Percentiles rank a stretch among this genome's conserved stretches.
Conservation (phyloP, 1,284 basidiomycete genomes). For the Grifola frondosa region DNA sequence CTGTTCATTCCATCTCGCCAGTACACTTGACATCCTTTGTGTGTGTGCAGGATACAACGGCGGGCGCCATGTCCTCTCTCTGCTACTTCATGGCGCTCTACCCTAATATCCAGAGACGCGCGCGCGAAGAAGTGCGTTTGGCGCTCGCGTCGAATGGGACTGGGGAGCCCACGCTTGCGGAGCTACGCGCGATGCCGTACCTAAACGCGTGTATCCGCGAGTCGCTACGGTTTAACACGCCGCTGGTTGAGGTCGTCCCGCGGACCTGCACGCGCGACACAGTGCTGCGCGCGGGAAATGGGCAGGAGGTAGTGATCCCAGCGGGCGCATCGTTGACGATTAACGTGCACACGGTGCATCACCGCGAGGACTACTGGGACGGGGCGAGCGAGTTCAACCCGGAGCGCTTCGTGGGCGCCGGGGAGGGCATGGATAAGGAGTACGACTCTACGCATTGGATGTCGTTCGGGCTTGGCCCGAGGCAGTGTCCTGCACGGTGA, state of each 20-base stretch:
- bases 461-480: conserved; percentile 21
- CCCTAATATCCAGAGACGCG: conserved; percentile 28
- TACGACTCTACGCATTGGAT: conserved; percentile 10
- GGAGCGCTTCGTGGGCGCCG: conserved; percentile 18
- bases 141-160: conserved; percentile 14
- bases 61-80: conserved; percentile 31
- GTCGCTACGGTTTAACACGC: conserved; percentile 34
- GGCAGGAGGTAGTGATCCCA: conserved; percentile 20
- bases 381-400: conserved; percentile 21
- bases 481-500: conserved; percentile 32
- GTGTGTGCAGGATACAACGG: conserved; percentile 31
- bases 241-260: conserved; percentile 30
- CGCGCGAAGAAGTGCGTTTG: conserved; percentile 28
- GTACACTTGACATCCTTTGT: neutral
- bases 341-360: conserved; percentile 32
- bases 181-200: conserved; percentile 25
- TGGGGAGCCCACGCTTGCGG: conserved; percentile 28
- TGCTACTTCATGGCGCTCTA: conserved; percentile 33
- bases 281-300: conserved; percentile 13
- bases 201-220: conserved; percentile 35
- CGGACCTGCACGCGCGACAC: conserved; percentile 21
- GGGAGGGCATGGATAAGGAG: neutral
- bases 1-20: neutral
- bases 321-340: conserved; percentile 26
- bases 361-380: conserved; percentile 25